These are phyloP conservation scores for Wallacemonas collosoma DNA, from an alignment of 208 protist species.

Conservation along the genomic window DNA sequence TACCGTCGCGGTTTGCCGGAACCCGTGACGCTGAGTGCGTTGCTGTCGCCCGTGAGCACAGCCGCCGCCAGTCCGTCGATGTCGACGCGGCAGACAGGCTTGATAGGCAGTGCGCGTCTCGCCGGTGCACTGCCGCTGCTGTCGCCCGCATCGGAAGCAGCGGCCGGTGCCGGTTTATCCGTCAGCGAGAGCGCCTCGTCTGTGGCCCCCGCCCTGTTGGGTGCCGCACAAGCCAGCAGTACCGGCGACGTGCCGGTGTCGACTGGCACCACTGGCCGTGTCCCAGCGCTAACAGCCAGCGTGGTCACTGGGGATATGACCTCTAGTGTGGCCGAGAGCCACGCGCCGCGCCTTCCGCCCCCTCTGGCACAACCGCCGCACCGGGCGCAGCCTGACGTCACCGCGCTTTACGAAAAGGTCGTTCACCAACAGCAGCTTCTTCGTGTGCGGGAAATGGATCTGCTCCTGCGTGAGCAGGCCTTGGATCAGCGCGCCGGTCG, in stretches of 20 bases:
- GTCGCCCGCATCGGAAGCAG: slow-evolving; percentile 27
- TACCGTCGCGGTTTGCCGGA: slow-evolving; percentile 11
- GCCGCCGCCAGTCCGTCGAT: neutral
- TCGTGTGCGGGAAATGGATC: slow-evolving; percentile 42
- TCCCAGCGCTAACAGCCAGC: no score
- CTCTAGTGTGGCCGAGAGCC: neutral
- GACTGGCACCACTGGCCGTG: no score
- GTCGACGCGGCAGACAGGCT: no score
- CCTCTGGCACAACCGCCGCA: slow-evolving; percentile 18
- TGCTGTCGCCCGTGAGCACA: neutral
- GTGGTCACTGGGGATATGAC: neutral
- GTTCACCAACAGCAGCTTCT: slow-evolving; percentile 33
- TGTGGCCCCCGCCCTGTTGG: no score
- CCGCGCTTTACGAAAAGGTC: slow-evolving; percentile 26
- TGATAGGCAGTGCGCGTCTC: neutral
- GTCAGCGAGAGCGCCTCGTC: neutral
- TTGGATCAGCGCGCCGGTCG: neutral
- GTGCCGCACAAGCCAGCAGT: no score
- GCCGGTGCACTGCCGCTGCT: neutral
- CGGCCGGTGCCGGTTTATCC: neutral
- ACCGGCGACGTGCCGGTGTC: no score
- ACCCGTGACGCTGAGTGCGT: slow-evolving; percentile 7
- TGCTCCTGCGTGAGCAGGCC: slow-evolving; percentile 31
- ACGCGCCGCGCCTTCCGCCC: slow-evolving; percentile 8
- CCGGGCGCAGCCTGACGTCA: slow-evolving; percentile 16